Conservation (phyloP, 2,329 filamentous ascomycete genomes). For the Sporothrix inflata region DNA sequence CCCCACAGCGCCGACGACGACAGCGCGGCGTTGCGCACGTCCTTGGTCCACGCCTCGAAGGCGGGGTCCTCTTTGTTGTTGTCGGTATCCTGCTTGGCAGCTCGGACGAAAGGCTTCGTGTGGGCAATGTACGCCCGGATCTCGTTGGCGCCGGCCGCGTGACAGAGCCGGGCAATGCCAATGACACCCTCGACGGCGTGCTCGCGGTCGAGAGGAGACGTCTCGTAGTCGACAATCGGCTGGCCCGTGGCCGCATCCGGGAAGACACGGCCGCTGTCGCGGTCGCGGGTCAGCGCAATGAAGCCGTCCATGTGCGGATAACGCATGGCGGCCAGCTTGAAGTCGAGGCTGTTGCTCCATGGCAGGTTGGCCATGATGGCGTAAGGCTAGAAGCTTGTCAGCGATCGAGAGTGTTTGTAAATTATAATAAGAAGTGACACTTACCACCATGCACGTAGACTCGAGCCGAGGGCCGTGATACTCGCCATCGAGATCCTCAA, state of each 20-base stretch:
- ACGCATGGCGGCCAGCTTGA: conserved; percentile 71
- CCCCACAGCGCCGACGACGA: conserved; percentile 33
- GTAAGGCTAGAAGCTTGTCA: conserved; percentile 57
- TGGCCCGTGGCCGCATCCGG: conserved; percentile 69
- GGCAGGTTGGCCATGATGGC: conserved; percentile 64
- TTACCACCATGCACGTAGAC: conserved; percentile 68
- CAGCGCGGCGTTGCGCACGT: conserved; percentile 44
- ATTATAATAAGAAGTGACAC: conserved; percentile 32
- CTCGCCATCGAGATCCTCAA: conserved; percentile 77
- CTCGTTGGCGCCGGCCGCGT: conserved; percentile 77
- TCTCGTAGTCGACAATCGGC: conserved; percentile 69
- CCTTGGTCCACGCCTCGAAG: conserved; percentile 65
- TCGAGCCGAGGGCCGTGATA: conserved; percentile 87
- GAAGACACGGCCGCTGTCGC: conserved; percentile 74
- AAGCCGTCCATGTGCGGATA: conserved; percentile 71
- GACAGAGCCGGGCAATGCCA: conserved; percentile 74
- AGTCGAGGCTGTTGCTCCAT: conserved; percentile 70
- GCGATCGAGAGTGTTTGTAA: neutral
- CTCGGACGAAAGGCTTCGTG: conserved; percentile 62
- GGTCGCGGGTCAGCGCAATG: conserved; percentile 75
- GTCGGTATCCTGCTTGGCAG: conserved; percentile 26
- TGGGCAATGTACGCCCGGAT: conserved; percentile 69
- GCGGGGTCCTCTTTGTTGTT: conserved; percentile 59
- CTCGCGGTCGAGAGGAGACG: conserved; percentile 71
- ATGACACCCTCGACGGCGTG: conserved; percentile 73